Percentiles rank a stretch among this genome's conserved stretches.
These are phyloP conservation scores for Alnus rubra DNA, from an alignment of 306 rosid genomes.

Conservation along the genomic window DNA sequence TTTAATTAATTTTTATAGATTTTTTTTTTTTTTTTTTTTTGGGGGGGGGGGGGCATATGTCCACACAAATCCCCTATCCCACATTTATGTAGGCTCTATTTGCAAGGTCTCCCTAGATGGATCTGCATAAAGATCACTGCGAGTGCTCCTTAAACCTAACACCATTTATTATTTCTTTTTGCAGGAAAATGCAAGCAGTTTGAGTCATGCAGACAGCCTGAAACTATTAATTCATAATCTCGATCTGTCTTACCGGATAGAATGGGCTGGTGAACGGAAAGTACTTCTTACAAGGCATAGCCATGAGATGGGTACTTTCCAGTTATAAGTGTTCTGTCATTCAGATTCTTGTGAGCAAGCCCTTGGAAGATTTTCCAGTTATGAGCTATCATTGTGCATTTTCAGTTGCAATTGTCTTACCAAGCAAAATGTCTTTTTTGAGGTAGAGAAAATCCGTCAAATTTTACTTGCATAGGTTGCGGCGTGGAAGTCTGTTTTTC, in stretches of 20 bases:
- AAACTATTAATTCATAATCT: slow-evolving; percentile 77
- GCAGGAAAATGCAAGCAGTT: slow-evolving; percentile 58
- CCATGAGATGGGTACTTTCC: slow-evolving; percentile 65
- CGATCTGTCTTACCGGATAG: slow-evolving; percentile 81
- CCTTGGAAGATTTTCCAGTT: neutral
- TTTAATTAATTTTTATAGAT: too few relatives aligned
- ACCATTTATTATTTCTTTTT: slow-evolving; percentile 23
- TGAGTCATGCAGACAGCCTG: slow-evolving; percentile 64
- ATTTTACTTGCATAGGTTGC: neutral
- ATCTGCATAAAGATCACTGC: neutral
- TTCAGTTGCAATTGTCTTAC: neutral
- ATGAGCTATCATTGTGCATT: neutral
- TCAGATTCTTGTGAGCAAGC: slow-evolving; percentile 5
- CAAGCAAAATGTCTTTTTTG: neutral
- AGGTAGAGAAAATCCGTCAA: neutral
- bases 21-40: too few relatives aligned
- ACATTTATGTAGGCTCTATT: neutral
- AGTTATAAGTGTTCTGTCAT: slow-evolving; percentile 28
- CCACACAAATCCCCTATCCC: neutral
- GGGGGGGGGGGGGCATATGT: too few relatives aligned
- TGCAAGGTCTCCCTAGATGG: neutral
- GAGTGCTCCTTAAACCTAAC: neutral
- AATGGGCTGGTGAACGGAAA: slow-evolving; percentile 71
- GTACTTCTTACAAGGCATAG: slow-evolving; percentile 70
- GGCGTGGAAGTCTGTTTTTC: slow-evolving; percentile 4